Conservation (phyloP, 176 grass and related monocot genomes). For the bread wheat (Triticum aestivum) region IWGSC_CS_RefSeq_v2.1 NC_057808.1:490101125-490101624, state of each 20-base stretch:
- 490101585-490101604: not conserved
- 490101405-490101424: no score
- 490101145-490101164: constrained; percentile 59
- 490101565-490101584: constrained; percentile 6
- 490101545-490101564: not conserved
- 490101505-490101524: no score
- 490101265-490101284: constrained; percentile 17
- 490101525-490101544: not conserved
- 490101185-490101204: constrained; percentile 59
- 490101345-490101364: not conserved
- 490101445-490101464: not conserved
- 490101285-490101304: constrained; percentile 2
- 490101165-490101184: constrained; percentile 62
- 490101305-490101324: not conserved
- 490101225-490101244: constrained; percentile 50
- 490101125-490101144: constrained; percentile 43
- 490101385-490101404: not conserved
- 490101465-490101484: not conserved
- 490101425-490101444: not conserved
- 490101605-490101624: not conserved
- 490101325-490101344: not conserved
- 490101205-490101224: constrained; percentile 49
- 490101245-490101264: constrained; percentile 41
- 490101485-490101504: not conserved
- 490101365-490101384: not conserved